Evolutionary conservation across 2,329 filamentous ascomycete species (phyloP).

Genomic region (Monilinia aucupariae): DNA sequence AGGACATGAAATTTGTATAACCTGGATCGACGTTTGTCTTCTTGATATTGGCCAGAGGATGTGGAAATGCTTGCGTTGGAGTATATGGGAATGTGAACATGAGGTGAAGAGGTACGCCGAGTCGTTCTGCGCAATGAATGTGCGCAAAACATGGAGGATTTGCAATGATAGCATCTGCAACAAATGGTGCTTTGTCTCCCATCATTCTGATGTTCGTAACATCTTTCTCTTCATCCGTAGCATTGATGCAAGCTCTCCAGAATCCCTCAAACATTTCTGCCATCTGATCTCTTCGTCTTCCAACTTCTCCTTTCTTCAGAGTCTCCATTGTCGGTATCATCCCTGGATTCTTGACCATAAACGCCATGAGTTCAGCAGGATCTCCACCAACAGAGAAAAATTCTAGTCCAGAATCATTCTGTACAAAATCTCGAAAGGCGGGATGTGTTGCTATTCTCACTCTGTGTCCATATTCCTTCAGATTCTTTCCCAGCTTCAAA

Average conservation of each 20-base stretch:
- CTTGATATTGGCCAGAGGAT: constrained; percentile 72
- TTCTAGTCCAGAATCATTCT: constrained; percentile 66
- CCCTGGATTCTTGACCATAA: constrained; percentile 77
- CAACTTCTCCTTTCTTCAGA: constrained; percentile 68
- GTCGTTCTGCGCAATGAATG: constrained; percentile 70
- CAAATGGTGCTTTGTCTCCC: constrained; percentile 54
- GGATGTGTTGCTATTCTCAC: constrained; percentile 76
- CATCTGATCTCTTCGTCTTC: constrained; percentile 62
- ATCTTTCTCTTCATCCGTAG: constrained; percentile 64
- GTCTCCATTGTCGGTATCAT: constrained; percentile 70
- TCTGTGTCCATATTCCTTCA: constrained; percentile 68
- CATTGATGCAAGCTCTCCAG: constrained; percentile 72
- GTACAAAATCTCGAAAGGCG: constrained; percentile 69
- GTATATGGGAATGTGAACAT: constrained; percentile 89
- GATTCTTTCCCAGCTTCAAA: constrained; percentile 64
- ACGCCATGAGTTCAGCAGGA: constrained; percentile 76
- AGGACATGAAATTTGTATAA: constrained; percentile 76
- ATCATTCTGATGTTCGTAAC: constrained; percentile 58
- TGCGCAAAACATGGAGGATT: constrained; percentile 77
- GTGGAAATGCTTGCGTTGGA: constrained; percentile 64
- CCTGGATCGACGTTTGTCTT: constrained; percentile 64
- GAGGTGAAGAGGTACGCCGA: constrained; percentile 72
- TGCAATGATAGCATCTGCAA: constrained; percentile 77
- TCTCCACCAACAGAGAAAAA: constrained; percentile 79
- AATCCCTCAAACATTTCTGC: constrained; percentile 79